Evolutionary conservation across 352 stramenopile species (phyloP), one percentile per base, ranked within the genome.

Genomic region (Phytophthora tubulina): DNA sequence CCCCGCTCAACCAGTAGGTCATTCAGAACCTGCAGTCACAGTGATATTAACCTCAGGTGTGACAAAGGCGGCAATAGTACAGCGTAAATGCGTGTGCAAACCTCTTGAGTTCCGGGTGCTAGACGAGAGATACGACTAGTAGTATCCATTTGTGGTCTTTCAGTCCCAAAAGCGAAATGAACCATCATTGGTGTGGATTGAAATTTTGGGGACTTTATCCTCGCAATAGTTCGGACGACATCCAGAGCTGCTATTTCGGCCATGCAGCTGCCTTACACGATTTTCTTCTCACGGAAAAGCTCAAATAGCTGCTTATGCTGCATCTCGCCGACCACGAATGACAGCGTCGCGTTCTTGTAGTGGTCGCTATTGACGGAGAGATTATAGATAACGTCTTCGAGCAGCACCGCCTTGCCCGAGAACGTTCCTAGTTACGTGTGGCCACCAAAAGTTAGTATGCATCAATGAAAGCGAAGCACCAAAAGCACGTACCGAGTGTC

Each of bases 311-410:
- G 73, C 69, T 92, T 89, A 73, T 96, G 89, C 65, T 95, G 88
- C 75, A 92, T 76, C 60, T 95, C 86, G 27, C 89, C 89, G 33
- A 96, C 76, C 30, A 87, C 78, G 44, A 85, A 91, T 11, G 89
- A 90, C 36, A 96, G 70, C 30, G 81, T 92, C 49, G 88, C 88
- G 51, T 82, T 80, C 69, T 84, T 75, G 75, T 95, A 96, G 65
- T 96, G 85, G 45, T 81, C 73, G 44, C 73, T 72, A 48, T 93
- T 79, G 15, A 61, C 62, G 51, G 81, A 81, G 33, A 96, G 56
- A 65, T 95, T 95, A 77, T 90, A 89, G 52, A 96, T 91, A 27
- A 95, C 86, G 65, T 96, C 87, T 50, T 95, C 85, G 21, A 96
- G 80, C 48, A 96, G 72, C 62, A 95, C 81, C 3, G 89, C 89